A percentile compares a stretch with the other conserved stretches of the same genome.
phyloP scores from a whole-genome alignment of 352 stramenopile species.

The Pythium aristosporum region DNA sequence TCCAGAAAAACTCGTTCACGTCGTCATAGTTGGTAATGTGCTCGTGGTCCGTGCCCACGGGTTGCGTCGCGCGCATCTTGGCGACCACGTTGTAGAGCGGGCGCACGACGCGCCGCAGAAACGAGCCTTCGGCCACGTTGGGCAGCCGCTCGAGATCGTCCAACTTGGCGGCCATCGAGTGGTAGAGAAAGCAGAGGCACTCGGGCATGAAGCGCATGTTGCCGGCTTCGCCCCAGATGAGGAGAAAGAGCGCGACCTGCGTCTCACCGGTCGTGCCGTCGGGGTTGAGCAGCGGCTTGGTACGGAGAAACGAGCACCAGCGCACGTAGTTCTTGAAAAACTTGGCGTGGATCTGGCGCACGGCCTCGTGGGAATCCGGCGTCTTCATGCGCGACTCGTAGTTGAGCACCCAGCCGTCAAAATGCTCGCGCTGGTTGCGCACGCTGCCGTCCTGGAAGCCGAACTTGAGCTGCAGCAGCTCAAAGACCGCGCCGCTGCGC shows the following conservation, averaged over 20 bases:
- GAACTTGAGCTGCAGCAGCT: conserved; percentile 81
- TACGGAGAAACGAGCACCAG: conserved; percentile 94
- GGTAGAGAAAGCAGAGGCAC: conserved; percentile 88
- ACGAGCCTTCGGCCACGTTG: conserved; percentile 66
- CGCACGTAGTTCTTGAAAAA: conserved; percentile 93
- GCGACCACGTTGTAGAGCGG: conserved; percentile 78
- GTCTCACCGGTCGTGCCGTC: conserved; percentile 34
- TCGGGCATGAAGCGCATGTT: conserved; percentile 90
- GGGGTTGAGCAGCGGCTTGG: conserved; percentile 79
- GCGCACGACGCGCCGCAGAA: conserved; percentile 68
- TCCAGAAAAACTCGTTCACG: conserved; percentile 91
- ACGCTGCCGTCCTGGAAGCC: conserved; percentile 86
- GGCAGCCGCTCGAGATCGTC: conserved; percentile 56
- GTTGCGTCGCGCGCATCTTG: conserved; percentile 58
- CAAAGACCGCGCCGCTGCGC: conserved; percentile 55
- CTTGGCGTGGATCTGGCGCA: conserved; percentile 89
- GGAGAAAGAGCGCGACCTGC: conserved; percentile 78
- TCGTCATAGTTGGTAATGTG: conserved; percentile 91
- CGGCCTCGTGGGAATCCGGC: conserved; percentile 53
- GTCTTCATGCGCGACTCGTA: conserved; percentile 62
- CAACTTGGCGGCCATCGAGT: conserved; percentile 75
- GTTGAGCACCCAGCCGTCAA: conserved; percentile 84
- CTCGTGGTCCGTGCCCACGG: conserved; percentile 63
- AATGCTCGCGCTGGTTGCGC: conserved; percentile 85
- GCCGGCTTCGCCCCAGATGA: conserved; percentile 83